Conservation (phyloP, 139 green algal species). For the Mesostigma viride region DNA sequence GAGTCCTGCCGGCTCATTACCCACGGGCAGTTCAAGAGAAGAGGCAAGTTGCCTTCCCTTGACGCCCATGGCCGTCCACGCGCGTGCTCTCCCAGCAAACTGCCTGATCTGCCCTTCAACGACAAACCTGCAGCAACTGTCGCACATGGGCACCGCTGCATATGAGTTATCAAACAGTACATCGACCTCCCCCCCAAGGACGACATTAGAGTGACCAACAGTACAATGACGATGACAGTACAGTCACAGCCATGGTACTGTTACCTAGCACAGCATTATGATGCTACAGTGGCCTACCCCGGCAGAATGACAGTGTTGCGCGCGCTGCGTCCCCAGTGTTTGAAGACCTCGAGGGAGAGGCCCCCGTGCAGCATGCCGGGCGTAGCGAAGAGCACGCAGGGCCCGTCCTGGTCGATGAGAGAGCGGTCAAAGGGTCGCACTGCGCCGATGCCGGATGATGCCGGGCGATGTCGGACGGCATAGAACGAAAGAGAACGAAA, state of each 20-base stretch:
- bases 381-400: slow-evolving; percentile 61
- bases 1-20: too few species aligned
- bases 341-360: slow-evolving; percentile 55
- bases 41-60: too few species aligned
- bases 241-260: not conserved
- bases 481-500: too few species aligned
- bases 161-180: too few species aligned
- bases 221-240: not conserved
- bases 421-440: slow-evolving; percentile 37
- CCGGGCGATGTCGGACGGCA: too few species aligned
- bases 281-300: too few species aligned
- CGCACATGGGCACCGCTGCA: too few species aligned
- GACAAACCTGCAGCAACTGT: not conserved
- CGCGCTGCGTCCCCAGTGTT: slow-evolving; percentile 39
- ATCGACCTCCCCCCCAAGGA: too few species aligned
- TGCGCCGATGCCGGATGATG: not conserved
- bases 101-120: not conserved
- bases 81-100: not conserved
- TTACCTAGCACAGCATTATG: slow-evolving; percentile 26
- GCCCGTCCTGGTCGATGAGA: slow-evolving; percentile 30
- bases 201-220: not conserved
- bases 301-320: slow-evolving; percentile 59
- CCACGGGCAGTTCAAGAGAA: too few species aligned
- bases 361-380: slow-evolving; percentile 62
- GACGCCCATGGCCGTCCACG: too few species aligned